phyloP scores from a whole-genome alignment of 2,329 filamentous ascomycete species.

The Penicillium sclerotiorum region DNA sequence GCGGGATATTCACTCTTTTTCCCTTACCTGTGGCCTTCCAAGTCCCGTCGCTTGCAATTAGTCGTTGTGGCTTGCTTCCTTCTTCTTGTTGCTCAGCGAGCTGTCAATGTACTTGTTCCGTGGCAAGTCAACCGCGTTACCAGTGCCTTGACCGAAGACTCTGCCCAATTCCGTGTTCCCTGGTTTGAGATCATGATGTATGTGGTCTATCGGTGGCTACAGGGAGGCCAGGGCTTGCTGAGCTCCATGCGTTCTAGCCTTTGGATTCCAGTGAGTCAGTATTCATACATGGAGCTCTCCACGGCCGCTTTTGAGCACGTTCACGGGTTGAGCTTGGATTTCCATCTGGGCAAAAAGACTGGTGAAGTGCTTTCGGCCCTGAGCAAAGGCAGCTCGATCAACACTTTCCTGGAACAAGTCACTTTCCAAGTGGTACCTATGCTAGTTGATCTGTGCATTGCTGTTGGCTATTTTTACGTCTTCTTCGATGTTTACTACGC shows the following conservation, averaged over 20 bases:
- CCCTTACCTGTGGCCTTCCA: constrained; percentile 93
- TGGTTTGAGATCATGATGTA: constrained; percentile 77
- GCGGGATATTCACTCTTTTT: constrained; percentile 92
- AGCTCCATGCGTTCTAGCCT: constrained; percentile 79
- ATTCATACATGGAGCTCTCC: constrained; percentile 91
- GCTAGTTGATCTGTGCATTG: constrained; percentile 84
- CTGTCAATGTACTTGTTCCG: constrained; percentile 85
- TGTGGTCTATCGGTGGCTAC: constrained; percentile 76
- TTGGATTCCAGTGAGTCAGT: constrained; percentile 97
- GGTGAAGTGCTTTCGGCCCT: constrained; percentile 94
- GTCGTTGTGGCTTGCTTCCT: constrained; percentile 80
- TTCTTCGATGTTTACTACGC: constrained; percentile 87
- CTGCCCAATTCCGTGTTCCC: constrained; percentile 59
- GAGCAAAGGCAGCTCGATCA: constrained; percentile 95
- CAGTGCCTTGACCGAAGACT: constrained; percentile 67
- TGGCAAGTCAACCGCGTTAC: constrained; percentile 78
- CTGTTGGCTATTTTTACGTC: constrained; percentile 78
- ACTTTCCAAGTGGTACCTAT: constrained; percentile 96
- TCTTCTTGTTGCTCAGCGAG: constrained; percentile 76
- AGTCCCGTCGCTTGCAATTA: constrained; percentile 72
- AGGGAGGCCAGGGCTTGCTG: constrained; percentile 85
- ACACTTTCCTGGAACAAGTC: constrained; percentile 92
- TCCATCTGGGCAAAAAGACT: constrained; percentile 94
- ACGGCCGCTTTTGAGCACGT: constrained; percentile 97
- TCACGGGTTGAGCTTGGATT: constrained; percentile 90